Percentiles rank a stretch among this genome's conserved stretches.
Evolutionary conservation across 208 protist genomes (phyloP).

Genomic region (Wallacemonas rigidus): DNA sequence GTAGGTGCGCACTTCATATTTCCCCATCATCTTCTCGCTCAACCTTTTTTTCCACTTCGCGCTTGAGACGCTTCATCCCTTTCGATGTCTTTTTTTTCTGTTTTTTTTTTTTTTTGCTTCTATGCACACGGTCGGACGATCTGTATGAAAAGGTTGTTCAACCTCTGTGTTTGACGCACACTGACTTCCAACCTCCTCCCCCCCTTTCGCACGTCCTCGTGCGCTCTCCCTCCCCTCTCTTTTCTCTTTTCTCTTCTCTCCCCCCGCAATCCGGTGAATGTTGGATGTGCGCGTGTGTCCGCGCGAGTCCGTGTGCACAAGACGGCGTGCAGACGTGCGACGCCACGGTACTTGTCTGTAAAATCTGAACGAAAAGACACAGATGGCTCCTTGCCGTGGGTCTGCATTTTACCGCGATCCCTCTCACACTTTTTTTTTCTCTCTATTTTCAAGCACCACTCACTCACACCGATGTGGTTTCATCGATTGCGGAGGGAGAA

Average conservation of each 20-base stretch:
- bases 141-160: not conserved
- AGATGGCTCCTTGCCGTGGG: too few species aligned
- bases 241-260: not conserved
- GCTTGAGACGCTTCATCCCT: not conserved
- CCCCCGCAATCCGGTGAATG: too few species aligned
- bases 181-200: not conserved
- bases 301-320: too few species aligned
- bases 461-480: too few species aligned
- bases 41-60: conserved; percentile 20
- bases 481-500: too few species aligned
- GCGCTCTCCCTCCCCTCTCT: not conserved
- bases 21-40: not conserved
- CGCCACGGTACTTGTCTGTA: too few species aligned
- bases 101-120: conserved; percentile 20
- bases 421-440: too few species aligned
- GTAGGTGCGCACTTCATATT: not conserved
- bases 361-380: too few species aligned
- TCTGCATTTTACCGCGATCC: too few species aligned
- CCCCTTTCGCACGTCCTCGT: not conserved
- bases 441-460: too few species aligned
- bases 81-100: conserved; percentile 20
- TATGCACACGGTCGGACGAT: not conserved
- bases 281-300: too few species aligned
- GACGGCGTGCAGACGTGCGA: too few species aligned
- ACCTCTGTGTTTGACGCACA: not conserved